phyloP scores from a whole-genome alignment of 768 basidiomycete genomes.

The Lepiota venenata region DNA sequence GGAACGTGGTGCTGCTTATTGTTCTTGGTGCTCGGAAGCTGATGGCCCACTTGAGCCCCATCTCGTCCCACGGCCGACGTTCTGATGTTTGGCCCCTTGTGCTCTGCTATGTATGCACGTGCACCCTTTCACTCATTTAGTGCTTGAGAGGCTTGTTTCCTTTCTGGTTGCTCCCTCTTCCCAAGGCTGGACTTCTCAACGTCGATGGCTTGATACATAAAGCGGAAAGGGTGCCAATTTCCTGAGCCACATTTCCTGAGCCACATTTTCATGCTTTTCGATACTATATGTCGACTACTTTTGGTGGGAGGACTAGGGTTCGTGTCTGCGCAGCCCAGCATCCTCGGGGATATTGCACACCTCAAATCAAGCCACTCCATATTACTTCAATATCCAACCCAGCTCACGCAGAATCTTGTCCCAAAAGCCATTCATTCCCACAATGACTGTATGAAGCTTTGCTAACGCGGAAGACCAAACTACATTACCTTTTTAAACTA shows the following conservation, averaged over 20 bases:
- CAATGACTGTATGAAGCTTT: constrained; percentile 42
- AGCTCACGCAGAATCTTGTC: constrained; percentile 44
- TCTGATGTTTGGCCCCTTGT: not conserved
- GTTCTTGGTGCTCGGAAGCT: not conserved
- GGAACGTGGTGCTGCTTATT: constrained; percentile 1
- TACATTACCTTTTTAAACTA: constrained; percentile 13
- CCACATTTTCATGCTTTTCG: not conserved
- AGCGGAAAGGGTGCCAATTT: not conserved
- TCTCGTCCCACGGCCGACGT: not conserved
- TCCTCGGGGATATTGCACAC: constrained; percentile 7
- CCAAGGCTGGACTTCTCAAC: too few species aligned
- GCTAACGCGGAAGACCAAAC: not conserved
- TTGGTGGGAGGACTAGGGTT: not conserved
- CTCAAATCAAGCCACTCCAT: constrained; percentile 33
- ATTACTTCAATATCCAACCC: constrained; percentile 40
- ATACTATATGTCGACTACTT: not conserved
- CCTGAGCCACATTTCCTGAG: not conserved
- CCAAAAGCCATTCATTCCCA: constrained; percentile 51
- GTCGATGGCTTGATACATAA: not conserved
- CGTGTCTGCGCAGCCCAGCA: constrained; percentile 1
- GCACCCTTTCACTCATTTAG: not conserved
- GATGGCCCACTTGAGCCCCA: not conserved
- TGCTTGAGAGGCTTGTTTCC: too few species aligned
- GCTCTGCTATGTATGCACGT: constrained; percentile 1
- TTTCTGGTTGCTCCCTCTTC: too few species aligned